Percentiles rank a stretch among this genome's conserved stretches.
phyloP scores from a whole-genome alignment of 352 stramenopile species.

The Pythium utonaiense region DNA sequence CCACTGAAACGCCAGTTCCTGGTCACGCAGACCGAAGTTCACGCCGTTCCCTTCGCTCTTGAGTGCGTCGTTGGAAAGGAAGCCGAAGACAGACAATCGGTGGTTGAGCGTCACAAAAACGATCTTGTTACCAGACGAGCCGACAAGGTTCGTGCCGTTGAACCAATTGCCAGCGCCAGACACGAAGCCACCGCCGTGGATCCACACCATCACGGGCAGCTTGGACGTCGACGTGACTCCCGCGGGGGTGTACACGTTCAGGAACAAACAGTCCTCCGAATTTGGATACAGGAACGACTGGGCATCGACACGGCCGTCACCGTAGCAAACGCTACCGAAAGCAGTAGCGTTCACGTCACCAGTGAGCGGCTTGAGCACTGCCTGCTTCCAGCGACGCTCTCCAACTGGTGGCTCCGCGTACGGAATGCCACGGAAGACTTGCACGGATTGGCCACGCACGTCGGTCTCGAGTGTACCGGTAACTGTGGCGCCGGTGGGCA shows the following conservation, averaged over 20 bases:
- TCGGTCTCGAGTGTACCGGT: constrained; percentile 6
- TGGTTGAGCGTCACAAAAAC: constrained; percentile 37
- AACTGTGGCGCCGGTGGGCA: neutral
- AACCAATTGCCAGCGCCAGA: constrained; percentile 1
- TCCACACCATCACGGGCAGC: constrained; percentile 34
- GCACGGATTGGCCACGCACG: neutral
- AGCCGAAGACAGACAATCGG: constrained; percentile 30
- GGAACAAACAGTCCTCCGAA: constrained; percentile 34
- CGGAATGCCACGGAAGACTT: constrained; percentile 7
- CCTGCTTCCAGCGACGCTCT: constrained; percentile 7
- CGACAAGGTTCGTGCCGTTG: constrained; percentile 9
- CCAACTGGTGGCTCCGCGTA: constrained; percentile 3
- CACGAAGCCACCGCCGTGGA: constrained; percentile 30
- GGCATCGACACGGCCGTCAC: neutral
- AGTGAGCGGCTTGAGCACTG: constrained; percentile 8
- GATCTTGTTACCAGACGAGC: constrained; percentile 16
- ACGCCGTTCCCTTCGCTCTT: constrained; percentile 18
- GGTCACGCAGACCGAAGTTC: constrained; percentile 4
- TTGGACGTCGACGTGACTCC: constrained; percentile 21
- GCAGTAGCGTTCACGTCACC: neutral
- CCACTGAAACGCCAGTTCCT: constrained; percentile 32
- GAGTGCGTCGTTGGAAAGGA: constrained; percentile 22
- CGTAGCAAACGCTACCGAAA: constrained; percentile 7
- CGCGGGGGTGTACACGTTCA: constrained; percentile 34
- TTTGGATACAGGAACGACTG: neutral